Evolutionary conservation across 176 grass and related monocot genomes (phyloP).

Genomic region (Eleusine indica): DNA sequence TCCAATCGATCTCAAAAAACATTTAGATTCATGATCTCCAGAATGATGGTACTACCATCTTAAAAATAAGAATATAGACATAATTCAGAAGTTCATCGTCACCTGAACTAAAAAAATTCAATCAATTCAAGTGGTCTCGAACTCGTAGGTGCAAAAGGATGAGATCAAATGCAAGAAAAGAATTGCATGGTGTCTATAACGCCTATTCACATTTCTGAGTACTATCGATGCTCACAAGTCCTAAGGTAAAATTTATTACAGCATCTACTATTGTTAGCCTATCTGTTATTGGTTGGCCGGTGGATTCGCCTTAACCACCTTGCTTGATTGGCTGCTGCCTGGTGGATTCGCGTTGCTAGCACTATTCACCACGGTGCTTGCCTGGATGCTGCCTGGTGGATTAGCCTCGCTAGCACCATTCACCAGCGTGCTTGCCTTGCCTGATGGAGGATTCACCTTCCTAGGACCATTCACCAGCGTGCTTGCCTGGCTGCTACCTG

Average conservation of each 20-base stretch:
- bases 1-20: not conserved
- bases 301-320: constrained; percentile 2
- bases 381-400: not conserved
- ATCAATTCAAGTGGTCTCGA: constrained; percentile 11
- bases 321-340: not conserved
- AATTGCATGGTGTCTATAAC: constrained; percentile 2
- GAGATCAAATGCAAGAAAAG: not conserved
- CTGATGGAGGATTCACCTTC: not conserved
- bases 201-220: constrained; percentile 54
- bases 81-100: not conserved
- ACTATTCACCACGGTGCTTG: not conserved
- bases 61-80: not conserved
- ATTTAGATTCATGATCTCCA: not conserved
- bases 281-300: constrained; percentile 36
- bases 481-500: not conserved
- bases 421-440: not conserved
- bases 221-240: constrained; percentile 2
- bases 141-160: not conserved
- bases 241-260: constrained; percentile 40
- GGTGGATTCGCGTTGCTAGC: constrained; percentile 9
- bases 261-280: constrained; percentile 29
- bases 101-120: constrained; percentile 1
- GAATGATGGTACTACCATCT: not conserved
- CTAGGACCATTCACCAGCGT: not conserved
- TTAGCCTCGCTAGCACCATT: not conserved